Evolutionary conservation across 2,329 filamentous ascomycete genomes (phyloP).

Genomic region (Pyrenochaeta sp.): DNA sequence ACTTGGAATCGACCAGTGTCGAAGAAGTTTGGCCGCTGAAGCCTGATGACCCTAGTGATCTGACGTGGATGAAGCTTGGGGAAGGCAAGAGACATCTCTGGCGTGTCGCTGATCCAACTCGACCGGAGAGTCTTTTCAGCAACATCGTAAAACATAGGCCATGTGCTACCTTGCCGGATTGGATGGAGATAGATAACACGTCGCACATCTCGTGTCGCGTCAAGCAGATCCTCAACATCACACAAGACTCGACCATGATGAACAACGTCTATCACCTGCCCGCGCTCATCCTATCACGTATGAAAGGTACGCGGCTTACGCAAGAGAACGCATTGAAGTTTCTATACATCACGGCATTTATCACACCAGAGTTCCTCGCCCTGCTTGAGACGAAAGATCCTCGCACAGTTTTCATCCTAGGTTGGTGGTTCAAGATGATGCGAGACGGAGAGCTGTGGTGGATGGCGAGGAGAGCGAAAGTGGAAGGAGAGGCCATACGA

Average conservation of each 20-base stretch:
- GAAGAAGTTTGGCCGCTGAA: constrained; percentile 66
- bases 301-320: constrained; percentile 48
- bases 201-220: constrained; percentile 46
- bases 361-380: constrained; percentile 54
- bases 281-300: constrained; percentile 49
- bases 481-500: constrained; percentile 34
- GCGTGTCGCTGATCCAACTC: constrained; percentile 59
- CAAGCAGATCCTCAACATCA: constrained; percentile 38
- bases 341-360: constrained; percentile 58
- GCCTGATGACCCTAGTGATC: constrained; percentile 52
- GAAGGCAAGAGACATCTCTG: constrained; percentile 65
- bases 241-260: constrained; percentile 22
- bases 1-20: constrained; percentile 53
- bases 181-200: constrained; percentile 6
- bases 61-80: constrained; percentile 67
- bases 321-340: constrained; percentile 57
- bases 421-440: constrained; percentile 64
- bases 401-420: constrained; percentile 63
- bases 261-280: constrained; percentile 40
- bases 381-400: constrained; percentile 63
- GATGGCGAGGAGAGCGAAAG: constrained; percentile 32
- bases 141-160: constrained; percentile 35
- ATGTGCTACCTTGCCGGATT: constrained; percentile 15
- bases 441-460: constrained; percentile 36
- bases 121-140: constrained; percentile 59